Conservation (phyloP, 305 asterid genomes). For the Rubia peregrina region DNA sequence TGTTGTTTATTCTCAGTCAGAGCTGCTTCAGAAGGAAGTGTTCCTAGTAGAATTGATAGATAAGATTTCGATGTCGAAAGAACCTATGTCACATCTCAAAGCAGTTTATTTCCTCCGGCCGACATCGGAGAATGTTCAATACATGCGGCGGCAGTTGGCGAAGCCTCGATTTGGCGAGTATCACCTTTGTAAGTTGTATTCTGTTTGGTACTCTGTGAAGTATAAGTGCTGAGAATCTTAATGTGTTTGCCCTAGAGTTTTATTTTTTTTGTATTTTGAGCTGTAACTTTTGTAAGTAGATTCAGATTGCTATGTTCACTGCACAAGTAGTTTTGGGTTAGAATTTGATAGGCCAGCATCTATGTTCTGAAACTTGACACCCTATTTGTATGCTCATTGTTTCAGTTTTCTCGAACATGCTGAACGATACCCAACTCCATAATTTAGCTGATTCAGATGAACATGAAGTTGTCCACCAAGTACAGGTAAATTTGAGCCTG, state of each 20-base stretch:
- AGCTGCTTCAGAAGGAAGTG: constrained; percentile 96
- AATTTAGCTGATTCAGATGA: constrained; percentile 92
- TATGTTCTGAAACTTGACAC: neutral
- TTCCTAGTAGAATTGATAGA: constrained; percentile 88
- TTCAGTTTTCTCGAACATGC: constrained; percentile 90
- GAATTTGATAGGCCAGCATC: neutral
- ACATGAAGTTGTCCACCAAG: constrained; percentile 86
- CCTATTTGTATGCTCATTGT: constrained; percentile 18
- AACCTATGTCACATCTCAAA: constrained; percentile 95
- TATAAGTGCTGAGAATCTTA: neutral
- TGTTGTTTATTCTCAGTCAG: constrained; percentile 90
- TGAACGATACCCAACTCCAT: constrained; percentile 95
- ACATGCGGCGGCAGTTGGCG: constrained; percentile 75
- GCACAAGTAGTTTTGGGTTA: neutral
- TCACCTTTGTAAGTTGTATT: constrained; percentile 70
- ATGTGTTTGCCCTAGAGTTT: neutral
- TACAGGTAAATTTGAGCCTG: constrained; percentile 54
- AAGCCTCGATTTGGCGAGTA: constrained; percentile 95
- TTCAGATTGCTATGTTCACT: neutral
- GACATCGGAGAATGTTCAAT: constrained; percentile 74
- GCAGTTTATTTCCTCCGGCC: constrained; percentile 97
- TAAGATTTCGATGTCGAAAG: constrained; percentile 88
- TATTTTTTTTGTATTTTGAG: too few relatives aligned
- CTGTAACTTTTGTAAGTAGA: neutral
- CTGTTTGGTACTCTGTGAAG: neutral